phyloP scores from a whole-genome alignment of 2,329 filamentous ascomycete species.

The Diaporthe sp. region DNA sequence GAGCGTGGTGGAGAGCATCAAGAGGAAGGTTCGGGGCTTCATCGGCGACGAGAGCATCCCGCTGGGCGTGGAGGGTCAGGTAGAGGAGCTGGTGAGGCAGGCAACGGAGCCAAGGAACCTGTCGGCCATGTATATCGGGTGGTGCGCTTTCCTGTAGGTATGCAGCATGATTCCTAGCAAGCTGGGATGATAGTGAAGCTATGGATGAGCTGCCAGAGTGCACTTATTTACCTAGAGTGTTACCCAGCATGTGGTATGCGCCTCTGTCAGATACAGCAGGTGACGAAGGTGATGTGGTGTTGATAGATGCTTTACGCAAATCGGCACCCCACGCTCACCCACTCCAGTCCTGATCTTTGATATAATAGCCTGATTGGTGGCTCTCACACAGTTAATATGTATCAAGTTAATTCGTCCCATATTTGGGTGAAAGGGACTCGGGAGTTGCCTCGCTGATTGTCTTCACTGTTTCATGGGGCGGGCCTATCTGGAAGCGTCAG shows the following conservation, averaged over 20 bases:
- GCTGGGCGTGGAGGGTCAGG: constrained; percentile 94
- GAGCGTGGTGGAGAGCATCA: constrained; percentile 91
- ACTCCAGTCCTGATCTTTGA: background rate
- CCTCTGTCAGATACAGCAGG: background rate
- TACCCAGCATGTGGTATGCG: background rate
- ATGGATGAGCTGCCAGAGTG: background rate
- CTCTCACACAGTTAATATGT: background rate
- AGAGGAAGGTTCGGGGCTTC: constrained; percentile 87
- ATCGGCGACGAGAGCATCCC: constrained; percentile 91
- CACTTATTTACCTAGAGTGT: background rate
- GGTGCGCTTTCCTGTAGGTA: constrained; percentile 74
- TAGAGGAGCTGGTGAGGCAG: constrained; percentile 93
- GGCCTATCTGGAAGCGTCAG: constrained; percentile 12
- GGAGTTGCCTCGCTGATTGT: constrained; percentile 1
- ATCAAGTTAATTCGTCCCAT: background rate
- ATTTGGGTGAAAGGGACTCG: background rate
- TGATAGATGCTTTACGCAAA: background rate
- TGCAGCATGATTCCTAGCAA: background rate
- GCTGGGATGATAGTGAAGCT: background rate
- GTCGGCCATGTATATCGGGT: constrained; percentile 97
- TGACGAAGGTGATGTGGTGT: background rate
- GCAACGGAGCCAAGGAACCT: constrained; percentile 86
- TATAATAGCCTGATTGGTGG: background rate
- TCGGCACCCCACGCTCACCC: background rate
- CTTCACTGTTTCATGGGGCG: constrained; percentile 1